A percentile compares a stretch with the other conserved stretches of the same genome.
These are phyloP conservation scores for Coriaria nepalensis DNA, from an alignment of 306 rosid species.

Conservation along the genomic window DNA sequence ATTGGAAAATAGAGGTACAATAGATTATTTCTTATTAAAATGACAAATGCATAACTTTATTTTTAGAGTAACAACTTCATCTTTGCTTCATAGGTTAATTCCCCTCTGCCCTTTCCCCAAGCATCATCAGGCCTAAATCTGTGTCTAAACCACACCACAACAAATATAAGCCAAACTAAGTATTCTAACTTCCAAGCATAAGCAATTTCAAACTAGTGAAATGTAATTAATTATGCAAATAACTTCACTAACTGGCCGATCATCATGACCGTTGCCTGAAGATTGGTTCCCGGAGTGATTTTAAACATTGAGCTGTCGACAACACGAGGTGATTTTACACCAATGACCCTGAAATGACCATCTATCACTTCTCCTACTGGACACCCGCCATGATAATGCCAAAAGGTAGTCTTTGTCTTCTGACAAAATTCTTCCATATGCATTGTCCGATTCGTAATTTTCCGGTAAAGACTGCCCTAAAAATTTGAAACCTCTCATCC, in stretches of 20 bases:
- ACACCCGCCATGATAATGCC: constrained; percentile 28
- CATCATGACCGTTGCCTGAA: constrained; percentile 23
- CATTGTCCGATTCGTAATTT: background rate
- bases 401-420: constrained; percentile 7
- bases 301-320: constrained; percentile 13
- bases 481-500: background rate
- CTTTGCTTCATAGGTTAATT: background rate
- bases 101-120: background rate
- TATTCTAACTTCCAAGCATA: background rate
- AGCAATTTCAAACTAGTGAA: background rate
- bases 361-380: constrained; percentile 18
- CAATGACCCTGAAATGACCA: constrained; percentile 12
- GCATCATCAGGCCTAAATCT: background rate
- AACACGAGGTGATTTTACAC: constrained; percentile 9
- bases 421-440: constrained; percentile 1
- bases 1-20: too few species aligned
- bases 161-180: background rate
- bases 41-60: too few species aligned
- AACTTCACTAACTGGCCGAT: constrained; percentile 12
- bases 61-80: too few species aligned
- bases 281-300: constrained; percentile 20
- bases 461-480: background rate
- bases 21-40: too few species aligned
- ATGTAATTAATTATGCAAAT: background rate
- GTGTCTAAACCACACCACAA: background rate